A percentile compares a stretch with the other conserved stretches of the same genome.
Conservation (phyloP, 805 yeast genomes). For the Teunomyces panamensis region DNA sequence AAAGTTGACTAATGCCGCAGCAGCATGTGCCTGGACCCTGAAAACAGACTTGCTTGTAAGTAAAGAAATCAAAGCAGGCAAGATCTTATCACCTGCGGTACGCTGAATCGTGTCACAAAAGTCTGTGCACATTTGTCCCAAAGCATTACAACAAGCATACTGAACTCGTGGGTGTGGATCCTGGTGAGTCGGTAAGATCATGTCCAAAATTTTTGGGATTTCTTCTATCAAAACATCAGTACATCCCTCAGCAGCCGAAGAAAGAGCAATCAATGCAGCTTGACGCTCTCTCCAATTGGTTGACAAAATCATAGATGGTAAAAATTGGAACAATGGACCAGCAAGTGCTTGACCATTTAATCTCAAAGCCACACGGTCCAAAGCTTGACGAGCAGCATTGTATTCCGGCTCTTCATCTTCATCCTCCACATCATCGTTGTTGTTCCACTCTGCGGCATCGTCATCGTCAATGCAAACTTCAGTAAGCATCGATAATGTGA, state of each 20-base stretch:
- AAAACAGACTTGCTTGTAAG: conserved; percentile 72
- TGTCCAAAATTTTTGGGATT: conserved; percentile 74
- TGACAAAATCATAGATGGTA: conserved; percentile 80
- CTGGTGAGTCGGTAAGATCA: conserved; percentile 79
- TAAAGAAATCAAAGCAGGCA: conserved; percentile 86
- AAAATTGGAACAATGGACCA: conserved; percentile 78
- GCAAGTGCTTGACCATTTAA: conserved; percentile 83
- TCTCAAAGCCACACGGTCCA: conserved; percentile 84
- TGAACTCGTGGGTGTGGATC: conserved; percentile 94
- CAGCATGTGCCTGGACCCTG: conserved; percentile 96
- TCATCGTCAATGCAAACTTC: conserved; percentile 89
- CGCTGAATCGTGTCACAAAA: conserved; percentile 87
- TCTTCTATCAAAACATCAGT: conserved; percentile 81
- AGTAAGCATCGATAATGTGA: conserved; percentile 80
- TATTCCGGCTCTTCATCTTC: conserved; percentile 80
- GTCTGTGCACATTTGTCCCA: conserved; percentile 96
- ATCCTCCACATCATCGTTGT: conserved; percentile 70
- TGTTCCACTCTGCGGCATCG: conserved; percentile 85
- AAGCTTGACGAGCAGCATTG: conserved; percentile 90
- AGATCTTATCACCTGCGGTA: conserved; percentile 70
- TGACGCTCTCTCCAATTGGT: conserved; percentile 90
- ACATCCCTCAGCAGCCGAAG: conserved; percentile 97
- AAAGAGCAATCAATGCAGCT: conserved; percentile 94
- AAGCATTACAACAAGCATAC: conserved; percentile 93
- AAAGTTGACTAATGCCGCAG: conserved; percentile 96